Evolutionary conservation across 2,329 filamentous ascomycete genomes (phyloP), one percentile per base, ranked within the genome.

Genomic region (Fusarium begoniae): DNA sequence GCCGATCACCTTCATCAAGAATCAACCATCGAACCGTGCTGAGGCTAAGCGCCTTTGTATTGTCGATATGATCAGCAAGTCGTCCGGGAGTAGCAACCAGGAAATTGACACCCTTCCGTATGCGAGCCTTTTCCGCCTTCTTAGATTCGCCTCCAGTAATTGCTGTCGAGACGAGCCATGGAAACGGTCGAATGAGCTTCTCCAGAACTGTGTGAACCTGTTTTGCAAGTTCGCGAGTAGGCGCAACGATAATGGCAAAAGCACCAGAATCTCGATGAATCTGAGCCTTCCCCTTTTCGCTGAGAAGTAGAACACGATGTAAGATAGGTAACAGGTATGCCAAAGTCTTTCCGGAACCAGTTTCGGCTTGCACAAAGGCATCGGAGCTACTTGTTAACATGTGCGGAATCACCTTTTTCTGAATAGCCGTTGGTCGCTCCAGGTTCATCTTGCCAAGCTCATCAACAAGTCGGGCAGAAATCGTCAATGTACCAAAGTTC

Each of bases 301-400:
- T 91, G 37, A 98, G 87, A 20, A 91, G 88, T 82, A 98, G 90
- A 26, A 99, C 92, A 30, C 95, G 89, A 80, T 99, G 94, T 28
- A 99, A 91, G 53, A 99, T 93, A 4, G 96, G 96, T 12, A 99
- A 85, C 9, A 99, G 87, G 81, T 99, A 99, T n/a, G 96, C 94
- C 69, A 99, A 85, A 0, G 96, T 99, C 85, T 99, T 99, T 84
- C 96, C 96, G 0, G 96, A 99, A 76, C 96, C 96, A 1, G 96
- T 99, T 84, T 99, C 93, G 6, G 96, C 97, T 81, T 98, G 96
- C 40, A 99, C 92, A 78, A 99, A 99, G 5, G 95, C 95, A 85
- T 99, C 96, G 51, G 90, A 91, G 77, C 97, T 93, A 60, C 93
- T 92, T 47, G 91, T 91, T 50, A 97, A 83, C 70, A 99, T 84